phyloP scores from a whole-genome alignment of 768 basidiomycete species.

The Porphyrellus cyaneotinctus region DNA sequence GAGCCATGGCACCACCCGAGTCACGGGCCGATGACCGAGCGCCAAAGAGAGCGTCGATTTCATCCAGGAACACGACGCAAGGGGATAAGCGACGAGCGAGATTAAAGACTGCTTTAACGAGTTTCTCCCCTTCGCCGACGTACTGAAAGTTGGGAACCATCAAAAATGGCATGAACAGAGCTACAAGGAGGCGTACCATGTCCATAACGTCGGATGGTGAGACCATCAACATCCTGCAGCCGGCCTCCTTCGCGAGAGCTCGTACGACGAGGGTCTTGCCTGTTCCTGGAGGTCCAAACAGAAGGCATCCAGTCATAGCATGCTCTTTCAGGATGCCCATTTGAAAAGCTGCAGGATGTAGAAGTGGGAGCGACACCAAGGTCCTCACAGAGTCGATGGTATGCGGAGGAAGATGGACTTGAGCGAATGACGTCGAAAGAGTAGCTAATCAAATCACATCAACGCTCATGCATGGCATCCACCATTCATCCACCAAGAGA shows the following conservation, averaged over 20 bases:
- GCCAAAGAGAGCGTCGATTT: constrained; percentile 90
- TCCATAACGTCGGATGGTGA: constrained; percentile 95
- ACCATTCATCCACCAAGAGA: neutral
- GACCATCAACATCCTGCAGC: constrained; percentile 87
- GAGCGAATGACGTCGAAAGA: constrained; percentile 78
- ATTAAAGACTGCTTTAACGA: constrained; percentile 84
- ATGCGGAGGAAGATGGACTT: constrained; percentile 83
- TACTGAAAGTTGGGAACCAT: constrained; percentile 45
- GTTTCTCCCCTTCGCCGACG: constrained; percentile 86
- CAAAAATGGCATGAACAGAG: neutral
- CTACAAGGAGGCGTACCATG: constrained; percentile 55
- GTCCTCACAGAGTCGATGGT: constrained; percentile 92
- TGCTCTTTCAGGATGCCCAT: constrained; percentile 89
- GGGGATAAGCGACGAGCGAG: constrained; percentile 83
- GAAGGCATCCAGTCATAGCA: constrained; percentile 83
- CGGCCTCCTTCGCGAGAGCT: constrained; percentile 89
- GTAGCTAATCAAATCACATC: constrained; percentile 40
- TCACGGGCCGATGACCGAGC: constrained; percentile 76
- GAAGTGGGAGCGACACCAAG: constrained; percentile 82
- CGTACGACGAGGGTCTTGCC: constrained; percentile 89
- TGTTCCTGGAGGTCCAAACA: constrained; percentile 92
- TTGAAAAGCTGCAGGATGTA: constrained; percentile 84
- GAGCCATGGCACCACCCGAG: constrained; percentile 75
- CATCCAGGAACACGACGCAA: constrained; percentile 92
- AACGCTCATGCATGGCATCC: neutral